Percentiles rank a stretch among this genome's conserved stretches.
Evolutionary conservation across 2,329 filamentous ascomycete species (phyloP).

Genomic region (Chrysoporthe puriensis): DNA sequence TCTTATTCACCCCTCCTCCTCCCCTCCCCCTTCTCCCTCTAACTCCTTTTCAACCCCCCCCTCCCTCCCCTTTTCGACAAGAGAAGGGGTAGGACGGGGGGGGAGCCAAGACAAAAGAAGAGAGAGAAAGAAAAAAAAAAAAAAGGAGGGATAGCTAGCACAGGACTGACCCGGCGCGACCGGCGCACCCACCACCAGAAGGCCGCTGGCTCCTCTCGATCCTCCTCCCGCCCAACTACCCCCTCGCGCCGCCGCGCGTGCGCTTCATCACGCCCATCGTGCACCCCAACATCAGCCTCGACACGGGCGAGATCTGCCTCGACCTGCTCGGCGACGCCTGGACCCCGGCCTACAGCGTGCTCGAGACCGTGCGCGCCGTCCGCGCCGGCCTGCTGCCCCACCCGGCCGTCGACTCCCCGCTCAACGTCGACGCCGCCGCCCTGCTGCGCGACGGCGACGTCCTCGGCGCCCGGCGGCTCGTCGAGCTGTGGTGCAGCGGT

Average conservation of each 20-base stretch:
- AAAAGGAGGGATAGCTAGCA: background rate
- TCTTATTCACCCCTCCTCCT: background rate
- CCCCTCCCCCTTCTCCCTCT: slow-evolving; percentile 6
- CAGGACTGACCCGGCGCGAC: background rate
- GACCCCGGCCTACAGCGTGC: slow-evolving; percentile 84
- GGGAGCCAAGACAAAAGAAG: background rate
- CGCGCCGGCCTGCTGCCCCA: slow-evolving; percentile 67
- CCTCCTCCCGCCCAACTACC: slow-evolving; percentile 76
- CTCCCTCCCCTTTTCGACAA: background rate
- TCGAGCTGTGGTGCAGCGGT: slow-evolving; percentile 67
- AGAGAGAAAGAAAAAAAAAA: background rate
- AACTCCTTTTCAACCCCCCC: background rate
- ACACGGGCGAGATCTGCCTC: slow-evolving; percentile 89
- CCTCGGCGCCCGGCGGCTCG: slow-evolving; percentile 69
- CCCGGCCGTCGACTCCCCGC: slow-evolving; percentile 73
- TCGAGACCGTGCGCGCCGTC: slow-evolving; percentile 72
- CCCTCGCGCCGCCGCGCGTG: slow-evolving; percentile 75
- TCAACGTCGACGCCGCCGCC: slow-evolving; percentile 79
- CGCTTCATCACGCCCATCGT: slow-evolving; percentile 82
- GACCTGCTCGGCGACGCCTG: slow-evolving; percentile 81
- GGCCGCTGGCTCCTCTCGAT: slow-evolving; percentile 87
- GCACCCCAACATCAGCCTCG: slow-evolving; percentile 75
- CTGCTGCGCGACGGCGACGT: slow-evolving; percentile 70
- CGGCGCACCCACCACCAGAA: slow-evolving; percentile 43
- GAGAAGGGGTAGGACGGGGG: too few relatives aligned